Base-by-base conservation (phyloP, 2,329 filamentous ascomycete species). In the Trematosphaeria pertusa region DNA sequence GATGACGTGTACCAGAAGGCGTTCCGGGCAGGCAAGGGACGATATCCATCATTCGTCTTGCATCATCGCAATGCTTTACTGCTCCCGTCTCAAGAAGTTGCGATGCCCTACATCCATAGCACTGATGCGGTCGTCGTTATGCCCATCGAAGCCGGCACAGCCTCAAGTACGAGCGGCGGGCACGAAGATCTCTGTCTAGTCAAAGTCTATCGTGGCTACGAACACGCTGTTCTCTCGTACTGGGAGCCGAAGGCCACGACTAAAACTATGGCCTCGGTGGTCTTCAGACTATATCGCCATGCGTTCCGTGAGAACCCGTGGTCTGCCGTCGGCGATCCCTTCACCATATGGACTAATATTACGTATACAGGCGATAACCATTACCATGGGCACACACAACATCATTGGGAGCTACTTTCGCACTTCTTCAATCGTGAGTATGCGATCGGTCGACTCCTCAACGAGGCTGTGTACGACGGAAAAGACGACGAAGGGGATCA, bases 381-480 rank as follows among this genome's bases (percentile, higher is more conserved):
- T 48, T 9, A 53, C 44, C 48, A 48, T 44, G 17, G 53, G 44
- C 14, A 21, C 11, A 28, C 34, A 21, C 18, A 41, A 26, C 15
- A 57, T 54, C 8, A 61, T 58, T 43, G 53, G 37, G 28, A 50
- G 18, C 22, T 22, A 4, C 41, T 63, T 6, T 43, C 51, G 5
- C 7, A 17, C 1, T 59, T 46, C 22, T 47, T 67, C 31, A 58
- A 52, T 18, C 18, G 10, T 1, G 10, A 8, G 11, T 31, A 57
- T 34, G 59, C 56, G 20, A 54, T 43, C 12, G 64, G 62, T 10
- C 46, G 36, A 14, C 50, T 67, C 2, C 31, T 22, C 2, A 39
- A 52, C 2, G 62, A 67, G 41, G 44, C 48, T 12, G 52, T 58
- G 14, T 46, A 48, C 18, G 43, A 49, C 28, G n/a, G n/a, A n/a